A percentile compares a stretch with the other conserved stretches of the same genome.
Conservation (phyloP, 192 early-diverging fungal genomes). For the Coemansia sp. region DNA sequence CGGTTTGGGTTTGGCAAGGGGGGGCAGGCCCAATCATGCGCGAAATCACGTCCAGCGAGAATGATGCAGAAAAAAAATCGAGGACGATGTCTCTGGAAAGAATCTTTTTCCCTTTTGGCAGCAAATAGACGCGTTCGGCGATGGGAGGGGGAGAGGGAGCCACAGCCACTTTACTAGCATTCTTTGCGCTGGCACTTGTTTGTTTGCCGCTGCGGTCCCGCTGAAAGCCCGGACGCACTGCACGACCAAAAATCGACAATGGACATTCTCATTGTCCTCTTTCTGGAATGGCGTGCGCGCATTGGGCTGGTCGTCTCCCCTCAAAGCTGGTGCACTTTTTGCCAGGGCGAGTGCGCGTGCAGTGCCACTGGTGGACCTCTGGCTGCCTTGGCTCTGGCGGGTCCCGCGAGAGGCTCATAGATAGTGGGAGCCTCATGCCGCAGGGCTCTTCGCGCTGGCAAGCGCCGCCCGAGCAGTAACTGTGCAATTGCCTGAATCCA, state of each 20-base stretch:
- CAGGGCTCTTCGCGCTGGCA: not conserved
- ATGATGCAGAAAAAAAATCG: not conserved
- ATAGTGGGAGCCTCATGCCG: not conserved
- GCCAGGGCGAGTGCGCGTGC: not conserved
- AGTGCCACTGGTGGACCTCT: not conserved
- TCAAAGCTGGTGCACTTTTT: not conserved
- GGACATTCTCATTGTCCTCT: not conserved
- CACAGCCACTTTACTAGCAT: slow-evolving; percentile 5
- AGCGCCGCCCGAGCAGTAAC: not conserved
- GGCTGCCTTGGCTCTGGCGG: not conserved
- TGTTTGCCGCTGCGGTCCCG: slow-evolving; percentile 6
- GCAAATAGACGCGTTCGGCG: not conserved
- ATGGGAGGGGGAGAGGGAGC: not conserved
- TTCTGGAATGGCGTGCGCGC: not conserved
- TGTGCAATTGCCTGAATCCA: not conserved
- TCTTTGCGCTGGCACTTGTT: slow-evolving; percentile 14
- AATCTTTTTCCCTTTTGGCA: not conserved
- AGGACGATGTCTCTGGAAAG: not conserved
- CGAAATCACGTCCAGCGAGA: not conserved
- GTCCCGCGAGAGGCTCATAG: too few species aligned
- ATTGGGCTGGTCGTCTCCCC: not conserved
- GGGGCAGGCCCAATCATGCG: not conserved
- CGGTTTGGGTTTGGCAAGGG: too few species aligned
- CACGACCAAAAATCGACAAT: slow-evolving; percentile 2
- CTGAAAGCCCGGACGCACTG: too few species aligned